phyloP scores from a whole-genome alignment of 2,329 filamentous ascomycete genomes.

The Sporothrix phasma region DNA sequence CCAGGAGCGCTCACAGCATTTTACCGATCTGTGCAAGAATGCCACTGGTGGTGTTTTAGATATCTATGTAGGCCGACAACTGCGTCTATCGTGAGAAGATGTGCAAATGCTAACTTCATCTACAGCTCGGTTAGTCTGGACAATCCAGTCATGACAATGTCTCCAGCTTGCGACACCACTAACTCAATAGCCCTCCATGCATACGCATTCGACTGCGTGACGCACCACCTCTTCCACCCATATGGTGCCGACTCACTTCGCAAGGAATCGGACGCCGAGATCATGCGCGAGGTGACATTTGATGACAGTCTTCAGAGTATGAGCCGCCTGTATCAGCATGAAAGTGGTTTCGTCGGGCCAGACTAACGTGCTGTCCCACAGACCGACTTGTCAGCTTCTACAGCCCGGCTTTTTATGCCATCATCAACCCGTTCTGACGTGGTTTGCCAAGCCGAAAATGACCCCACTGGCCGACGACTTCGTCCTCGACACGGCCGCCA shows the following conservation, averaged over 20 bases:
- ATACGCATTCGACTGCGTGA: slow-evolving; percentile 60
- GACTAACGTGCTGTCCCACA: slow-evolving; percentile 23
- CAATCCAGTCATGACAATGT: neutral
- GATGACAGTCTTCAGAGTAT: slow-evolving; percentile 58
- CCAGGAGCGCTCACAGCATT: slow-evolving; percentile 43
- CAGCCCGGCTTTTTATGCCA: slow-evolving; percentile 39
- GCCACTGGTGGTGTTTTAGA: slow-evolving; percentile 41
- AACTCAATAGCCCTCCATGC: slow-evolving; percentile 42
- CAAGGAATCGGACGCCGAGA: slow-evolving; percentile 44
- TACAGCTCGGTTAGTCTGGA: neutral
- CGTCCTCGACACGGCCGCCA: slow-evolving; percentile 42
- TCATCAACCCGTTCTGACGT: slow-evolving; percentile 35
- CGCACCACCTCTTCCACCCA: slow-evolving; percentile 60
- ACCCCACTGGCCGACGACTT: slow-evolving; percentile 50
- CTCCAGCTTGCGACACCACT: neutral
- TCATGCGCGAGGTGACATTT: slow-evolving; percentile 60
- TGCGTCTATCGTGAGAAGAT: neutral
- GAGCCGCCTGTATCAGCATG: slow-evolving; percentile 20
- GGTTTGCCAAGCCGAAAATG: slow-evolving; percentile 44
- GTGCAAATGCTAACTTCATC: neutral
- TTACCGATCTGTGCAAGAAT: slow-evolving; percentile 42
- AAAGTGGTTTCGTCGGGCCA: neutral
- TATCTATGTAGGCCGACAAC: slow-evolving; percentile 43
- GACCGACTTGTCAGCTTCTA: slow-evolving; percentile 52
- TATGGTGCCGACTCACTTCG: slow-evolving; percentile 52